phyloP scores from a whole-genome alignment of 345 rosid species.

The Eucalyptus cloeziana region DNA sequence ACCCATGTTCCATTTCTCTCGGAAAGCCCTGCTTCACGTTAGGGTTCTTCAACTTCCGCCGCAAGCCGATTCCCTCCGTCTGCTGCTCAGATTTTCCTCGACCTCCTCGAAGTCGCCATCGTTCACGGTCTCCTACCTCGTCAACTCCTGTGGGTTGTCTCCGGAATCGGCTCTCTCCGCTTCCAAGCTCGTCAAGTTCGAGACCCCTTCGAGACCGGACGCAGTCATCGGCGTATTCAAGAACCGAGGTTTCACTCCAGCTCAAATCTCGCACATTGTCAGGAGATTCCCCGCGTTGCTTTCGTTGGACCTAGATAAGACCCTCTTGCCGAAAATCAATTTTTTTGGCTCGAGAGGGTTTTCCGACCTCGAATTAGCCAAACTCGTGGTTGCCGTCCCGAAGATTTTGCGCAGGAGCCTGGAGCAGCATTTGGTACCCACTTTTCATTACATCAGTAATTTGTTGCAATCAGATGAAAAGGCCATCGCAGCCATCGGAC shows the following conservation, averaged over 20 bases:
- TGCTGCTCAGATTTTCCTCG: not conserved
- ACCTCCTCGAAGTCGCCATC: not conserved
- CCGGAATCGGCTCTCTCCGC: conserved; percentile 4
- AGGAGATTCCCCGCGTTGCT: not conserved
- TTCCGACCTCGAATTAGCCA: conserved; percentile 1
- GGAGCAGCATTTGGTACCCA: conserved; percentile 9
- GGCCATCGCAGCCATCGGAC: not conserved
- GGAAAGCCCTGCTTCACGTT: not conserved
- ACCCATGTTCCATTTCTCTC: not conserved
- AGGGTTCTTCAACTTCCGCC: not conserved
- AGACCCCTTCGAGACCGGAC: conserved; percentile 3
- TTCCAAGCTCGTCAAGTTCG: not conserved
- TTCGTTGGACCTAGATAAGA: not conserved
- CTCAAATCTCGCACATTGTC: conserved; percentile 1
- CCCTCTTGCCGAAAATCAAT: conserved; percentile 10
- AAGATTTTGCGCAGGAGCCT: conserved; percentile 2
- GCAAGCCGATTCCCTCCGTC: not conserved
- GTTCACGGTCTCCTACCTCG: conserved; percentile 22
- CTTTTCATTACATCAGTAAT: not conserved
- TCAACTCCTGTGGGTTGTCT: conserved; percentile 15
- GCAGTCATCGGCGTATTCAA: not conserved
- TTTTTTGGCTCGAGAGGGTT: conserved; percentile 21
- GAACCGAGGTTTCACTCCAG: conserved; percentile 6
- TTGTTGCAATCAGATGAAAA: conserved; percentile 1
- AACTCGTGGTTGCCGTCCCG: not conserved